phyloP scores from a whole-genome alignment of 129 eudicot genomes.

The Ambrosia artemisiifolia region DNA sequence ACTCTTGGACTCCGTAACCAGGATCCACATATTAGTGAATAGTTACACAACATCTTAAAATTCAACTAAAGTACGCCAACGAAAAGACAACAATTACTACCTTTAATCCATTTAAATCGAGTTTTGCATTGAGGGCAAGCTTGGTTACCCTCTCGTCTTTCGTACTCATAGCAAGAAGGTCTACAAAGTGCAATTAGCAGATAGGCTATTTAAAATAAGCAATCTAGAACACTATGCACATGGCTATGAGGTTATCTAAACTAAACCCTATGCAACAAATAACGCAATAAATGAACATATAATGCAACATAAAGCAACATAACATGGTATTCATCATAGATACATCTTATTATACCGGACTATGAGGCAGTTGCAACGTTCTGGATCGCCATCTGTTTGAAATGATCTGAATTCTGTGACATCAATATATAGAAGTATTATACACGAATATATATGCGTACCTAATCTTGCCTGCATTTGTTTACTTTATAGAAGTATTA shows the following conservation, averaged over 20 bases:
- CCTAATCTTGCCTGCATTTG: too few species aligned
- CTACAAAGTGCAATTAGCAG: too few species aligned
- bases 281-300: background rate
- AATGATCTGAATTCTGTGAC: too few species aligned
- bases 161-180: too few species aligned
- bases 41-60: conserved; percentile 7
- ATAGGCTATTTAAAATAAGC: background rate
- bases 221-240: background rate
- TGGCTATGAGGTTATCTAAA: background rate
- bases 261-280: conserved; percentile 1
- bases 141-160: too few species aligned
- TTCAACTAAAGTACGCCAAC: background rate
- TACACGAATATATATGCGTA: too few species aligned
- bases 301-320: background rate
- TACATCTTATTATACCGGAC: conserved; percentile 40
- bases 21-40: conserved; percentile 15
- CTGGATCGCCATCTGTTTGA: too few species aligned
- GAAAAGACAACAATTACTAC: too few species aligned
- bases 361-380: conserved; percentile 30
- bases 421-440: too few species aligned
- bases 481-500: too few species aligned
- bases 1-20: conserved; percentile 80
- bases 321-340: conserved; percentile 1
- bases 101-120: too few species aligned
- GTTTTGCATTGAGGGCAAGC: too few species aligned